Evolutionary conservation across 106 monocot species (phyloP).

Genomic region (Dioscorea zingiberensis): DNA sequence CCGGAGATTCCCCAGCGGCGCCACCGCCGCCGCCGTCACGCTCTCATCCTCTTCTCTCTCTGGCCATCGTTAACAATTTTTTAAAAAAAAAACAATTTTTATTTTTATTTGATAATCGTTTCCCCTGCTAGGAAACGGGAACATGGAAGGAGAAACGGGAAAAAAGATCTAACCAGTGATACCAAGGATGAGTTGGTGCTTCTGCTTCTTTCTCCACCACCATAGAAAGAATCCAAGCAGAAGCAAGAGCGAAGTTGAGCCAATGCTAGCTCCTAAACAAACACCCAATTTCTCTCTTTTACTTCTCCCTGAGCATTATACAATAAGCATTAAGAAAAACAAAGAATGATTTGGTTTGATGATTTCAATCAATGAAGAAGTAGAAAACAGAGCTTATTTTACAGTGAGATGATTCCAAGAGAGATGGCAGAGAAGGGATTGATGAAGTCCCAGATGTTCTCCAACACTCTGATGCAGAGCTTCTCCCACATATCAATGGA

Average conservation of each 20-base stretch:
- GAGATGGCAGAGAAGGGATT: conserved; percentile 34
- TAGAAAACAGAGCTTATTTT: conserved; percentile 1
- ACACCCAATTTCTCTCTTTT: conserved; percentile 53
- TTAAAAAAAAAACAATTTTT: no score
- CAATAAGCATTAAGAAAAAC: background rate
- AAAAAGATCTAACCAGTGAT: conserved; percentile 31
- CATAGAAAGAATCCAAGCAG: conserved; percentile 32
- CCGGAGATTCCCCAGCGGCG: conserved; percentile 64
- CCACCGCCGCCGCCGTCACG: conserved; percentile 5
- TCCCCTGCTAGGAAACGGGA: background rate
- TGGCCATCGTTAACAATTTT: conserved; percentile 5
- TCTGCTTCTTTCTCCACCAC: conserved; percentile 44
- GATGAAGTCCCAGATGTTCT: conserved; percentile 23
- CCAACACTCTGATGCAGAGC: conserved; percentile 39
- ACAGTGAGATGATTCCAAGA: conserved; percentile 45
- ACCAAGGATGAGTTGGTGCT: conserved; percentile 42
- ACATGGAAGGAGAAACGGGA: background rate
- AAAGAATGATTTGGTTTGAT: no score
- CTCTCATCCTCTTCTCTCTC: conserved; percentile 34
- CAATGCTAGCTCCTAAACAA: conserved; percentile 58
- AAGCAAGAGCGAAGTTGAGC: conserved; percentile 34
- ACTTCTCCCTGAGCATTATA: conserved; percentile 23
- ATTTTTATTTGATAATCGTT: background rate
- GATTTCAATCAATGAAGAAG: background rate
- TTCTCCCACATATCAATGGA: conserved; percentile 75